Evolutionary conservation across 345 rosid species (phyloP).

Genomic region (Salix udensis): DNA sequence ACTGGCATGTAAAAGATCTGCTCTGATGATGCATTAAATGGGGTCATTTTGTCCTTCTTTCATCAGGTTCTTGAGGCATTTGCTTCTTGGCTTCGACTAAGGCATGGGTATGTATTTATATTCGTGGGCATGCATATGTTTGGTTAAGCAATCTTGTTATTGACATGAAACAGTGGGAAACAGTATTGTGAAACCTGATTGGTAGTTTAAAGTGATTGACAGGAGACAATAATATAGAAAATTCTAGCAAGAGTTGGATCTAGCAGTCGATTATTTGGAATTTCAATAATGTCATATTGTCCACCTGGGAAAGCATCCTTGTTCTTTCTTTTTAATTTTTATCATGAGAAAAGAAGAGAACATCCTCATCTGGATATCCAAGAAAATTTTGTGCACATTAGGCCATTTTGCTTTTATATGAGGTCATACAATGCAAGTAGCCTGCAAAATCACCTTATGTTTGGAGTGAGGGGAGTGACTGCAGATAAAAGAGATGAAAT

Average conservation of each 20-base stretch:
- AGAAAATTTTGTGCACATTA: not conserved
- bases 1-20: not conserved
- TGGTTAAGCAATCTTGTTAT: not conserved
- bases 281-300: not conserved
- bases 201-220: not conserved
- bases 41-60: conserved; percentile 21
- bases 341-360: not conserved
- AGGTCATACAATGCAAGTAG: not conserved
- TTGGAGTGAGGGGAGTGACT: not conserved
- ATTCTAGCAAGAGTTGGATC: not conserved
- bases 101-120: conserved; percentile 57
- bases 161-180: not conserved
- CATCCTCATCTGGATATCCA: not conserved
- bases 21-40: conserved; percentile 15
- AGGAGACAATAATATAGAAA: not conserved
- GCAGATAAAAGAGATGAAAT: not conserved
- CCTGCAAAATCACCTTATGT: not conserved
- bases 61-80: conserved; percentile 97
- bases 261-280: not conserved
- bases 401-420: not conserved
- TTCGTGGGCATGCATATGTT: not conserved
- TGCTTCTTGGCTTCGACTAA: conserved; percentile 95
- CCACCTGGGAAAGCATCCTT: not conserved
- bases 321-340: not conserved
- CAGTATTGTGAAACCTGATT: not conserved